phyloP scores from a whole-genome alignment of 73 alveolate genomes.

The Paramecium bursaria region DNA sequence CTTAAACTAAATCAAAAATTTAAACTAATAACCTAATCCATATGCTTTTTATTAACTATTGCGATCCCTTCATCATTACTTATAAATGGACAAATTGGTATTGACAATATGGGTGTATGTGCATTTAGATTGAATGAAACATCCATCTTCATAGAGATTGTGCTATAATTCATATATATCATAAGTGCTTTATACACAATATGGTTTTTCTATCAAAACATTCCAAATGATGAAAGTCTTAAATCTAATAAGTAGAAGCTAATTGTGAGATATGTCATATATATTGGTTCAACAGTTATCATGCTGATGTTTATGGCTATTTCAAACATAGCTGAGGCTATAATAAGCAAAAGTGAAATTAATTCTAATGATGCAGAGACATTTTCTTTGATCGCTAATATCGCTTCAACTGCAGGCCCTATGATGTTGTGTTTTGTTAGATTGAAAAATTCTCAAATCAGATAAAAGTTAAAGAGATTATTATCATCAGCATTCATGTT shows the following conservation, averaged over 20 bases:
- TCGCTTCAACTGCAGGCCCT: not conserved
- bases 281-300: slow-evolving; percentile 23
- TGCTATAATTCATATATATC: slow-evolving; percentile 7
- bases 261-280: slow-evolving; percentile 53
- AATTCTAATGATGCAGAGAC: not conserved
- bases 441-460: not conserved
- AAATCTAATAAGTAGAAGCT: slow-evolving; percentile 1
- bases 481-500: not conserved
- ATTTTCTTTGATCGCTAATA: not conserved
- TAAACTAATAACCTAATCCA: slow-evolving; percentile 6
- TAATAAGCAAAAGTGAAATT: not conserved
- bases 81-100: not conserved
- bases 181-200: slow-evolving; percentile 41
- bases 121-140: not conserved
- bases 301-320: not conserved
- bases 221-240: slow-evolving; percentile 45
- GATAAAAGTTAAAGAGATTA: not conserved
- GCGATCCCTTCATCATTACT: not conserved
- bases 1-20: slow-evolving; percentile 8
- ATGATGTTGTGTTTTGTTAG: slow-evolving; percentile 8
- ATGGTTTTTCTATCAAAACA: slow-evolving; percentile 55
- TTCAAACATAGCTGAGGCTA: not conserved
- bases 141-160: not conserved
- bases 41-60: slow-evolving; percentile 11
- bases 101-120: not conserved